Conservation (phyloP, 345 rosid species). For the Triadica sebifera region DNA sequence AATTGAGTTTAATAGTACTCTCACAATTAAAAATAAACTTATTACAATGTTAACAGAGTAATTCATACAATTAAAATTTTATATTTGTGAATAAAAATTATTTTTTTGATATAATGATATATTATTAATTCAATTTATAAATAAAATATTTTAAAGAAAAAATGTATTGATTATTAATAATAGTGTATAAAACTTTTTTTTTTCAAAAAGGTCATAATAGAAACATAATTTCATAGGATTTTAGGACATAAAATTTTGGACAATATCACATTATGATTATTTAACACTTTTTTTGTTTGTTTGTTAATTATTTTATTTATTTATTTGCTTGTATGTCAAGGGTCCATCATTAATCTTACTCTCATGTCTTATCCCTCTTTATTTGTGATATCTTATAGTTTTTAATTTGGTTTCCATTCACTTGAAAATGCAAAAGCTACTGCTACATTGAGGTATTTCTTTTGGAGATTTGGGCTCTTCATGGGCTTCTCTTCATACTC, state of each 20-base stretch:
- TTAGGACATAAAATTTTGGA: background rate
- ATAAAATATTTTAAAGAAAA: too few relatives aligned
- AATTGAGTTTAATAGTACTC: too few relatives aligned
- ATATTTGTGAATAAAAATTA: too few relatives aligned
- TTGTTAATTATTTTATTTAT: background rate
- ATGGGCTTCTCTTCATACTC: background rate
- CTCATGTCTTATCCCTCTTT: background rate
- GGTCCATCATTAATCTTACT: conserved; percentile 4
- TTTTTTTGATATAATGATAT: too few relatives aligned
- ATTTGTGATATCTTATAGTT: background rate
- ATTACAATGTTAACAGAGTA: too few relatives aligned
- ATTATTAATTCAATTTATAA: too few relatives aligned
- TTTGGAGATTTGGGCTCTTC: background rate
- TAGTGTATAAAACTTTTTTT: too few relatives aligned
- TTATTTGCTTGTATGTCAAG: conserved; percentile 3
- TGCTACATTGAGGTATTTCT: background rate
- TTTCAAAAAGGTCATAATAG: too few relatives aligned
- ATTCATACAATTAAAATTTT: too few relatives aligned
- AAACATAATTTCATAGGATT: too few relatives aligned
- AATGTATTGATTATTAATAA: too few relatives aligned
- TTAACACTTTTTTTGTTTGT: background rate
- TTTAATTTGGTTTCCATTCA: background rate
- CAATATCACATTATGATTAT: background rate
- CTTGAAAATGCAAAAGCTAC: background rate
- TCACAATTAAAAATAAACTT: too few relatives aligned